Conservation (phyloP, 805 yeast species). For the Pichia sporocuriosa region DNA sequence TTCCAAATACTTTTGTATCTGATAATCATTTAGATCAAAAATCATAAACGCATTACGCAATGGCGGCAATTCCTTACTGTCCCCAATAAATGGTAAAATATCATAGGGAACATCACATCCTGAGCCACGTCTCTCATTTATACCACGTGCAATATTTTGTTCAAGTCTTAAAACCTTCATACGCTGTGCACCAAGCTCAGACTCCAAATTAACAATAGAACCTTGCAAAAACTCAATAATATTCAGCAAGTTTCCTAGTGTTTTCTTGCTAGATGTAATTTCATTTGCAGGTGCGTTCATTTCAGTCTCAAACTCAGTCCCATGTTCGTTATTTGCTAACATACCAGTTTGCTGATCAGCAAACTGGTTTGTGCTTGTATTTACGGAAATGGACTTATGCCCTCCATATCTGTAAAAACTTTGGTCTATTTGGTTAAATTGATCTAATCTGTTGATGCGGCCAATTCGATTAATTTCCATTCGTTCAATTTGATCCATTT, state of each 20-base stretch:
- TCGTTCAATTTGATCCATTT: neutral
- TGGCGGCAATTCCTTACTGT: slow-evolving; percentile 20
- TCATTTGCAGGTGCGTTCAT: slow-evolving; percentile 10
- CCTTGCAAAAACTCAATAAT: slow-evolving; percentile 3
- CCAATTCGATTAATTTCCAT: neutral
- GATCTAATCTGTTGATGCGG: neutral
- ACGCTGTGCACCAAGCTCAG: slow-evolving; percentile 18
- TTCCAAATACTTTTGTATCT: slow-evolving; percentile 18
- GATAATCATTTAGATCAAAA: slow-evolving; percentile 18
- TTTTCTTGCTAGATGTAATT: neutral
- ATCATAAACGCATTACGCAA: slow-evolving; percentile 21
- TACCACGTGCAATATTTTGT: slow-evolving; percentile 22
- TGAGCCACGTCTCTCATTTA: slow-evolving; percentile 24
- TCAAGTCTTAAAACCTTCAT: slow-evolving; percentile 21
- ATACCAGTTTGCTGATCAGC: too few relatives aligned
- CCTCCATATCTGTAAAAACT: too few relatives aligned
- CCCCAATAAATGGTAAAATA: slow-evolving; percentile 8
- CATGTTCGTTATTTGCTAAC: too few relatives aligned
- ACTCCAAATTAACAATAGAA: slow-evolving; percentile 12
- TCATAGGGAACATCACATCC: slow-evolving; percentile 28
- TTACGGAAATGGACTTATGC: too few relatives aligned
- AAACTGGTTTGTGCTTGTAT: too few relatives aligned
- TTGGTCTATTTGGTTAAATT: slow-evolving; percentile 1
- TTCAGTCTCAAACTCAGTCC: too few relatives aligned
- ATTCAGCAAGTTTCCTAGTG: neutral